phyloP scores from a whole-genome alignment of 2,329 filamentous ascomycete species.

The Diplocarpon mali region DNA sequence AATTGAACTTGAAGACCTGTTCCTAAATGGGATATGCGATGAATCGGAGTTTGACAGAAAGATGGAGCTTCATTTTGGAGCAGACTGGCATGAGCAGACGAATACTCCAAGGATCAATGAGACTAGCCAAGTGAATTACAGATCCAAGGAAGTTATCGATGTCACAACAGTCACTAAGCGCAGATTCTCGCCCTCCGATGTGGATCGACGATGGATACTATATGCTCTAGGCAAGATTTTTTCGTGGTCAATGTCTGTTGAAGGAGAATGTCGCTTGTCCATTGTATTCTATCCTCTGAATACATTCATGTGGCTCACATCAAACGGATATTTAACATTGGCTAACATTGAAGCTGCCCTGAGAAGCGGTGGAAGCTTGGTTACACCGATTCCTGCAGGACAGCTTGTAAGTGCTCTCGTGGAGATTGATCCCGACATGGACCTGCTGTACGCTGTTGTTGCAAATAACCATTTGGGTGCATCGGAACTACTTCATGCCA shows the following conservation, averaged over 20 bases:
- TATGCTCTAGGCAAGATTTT: slow-evolving; percentile 40
- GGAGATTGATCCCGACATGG: slow-evolving; percentile 56
- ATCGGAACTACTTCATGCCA: slow-evolving; percentile 53
- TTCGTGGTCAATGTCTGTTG: slow-evolving; percentile 16
- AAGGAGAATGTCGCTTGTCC: slow-evolving; percentile 22
- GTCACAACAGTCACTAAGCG: slow-evolving; percentile 25
- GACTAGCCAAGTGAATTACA: not conserved
- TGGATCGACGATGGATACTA: slow-evolving; percentile 55
- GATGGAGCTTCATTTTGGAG: slow-evolving; percentile 29
- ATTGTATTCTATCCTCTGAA: slow-evolving; percentile 37
- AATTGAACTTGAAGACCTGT: slow-evolving; percentile 28
- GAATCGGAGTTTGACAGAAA: slow-evolving; percentile 31
- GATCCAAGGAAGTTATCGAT: slow-evolving; percentile 7
- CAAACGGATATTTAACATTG: slow-evolving; percentile 48
- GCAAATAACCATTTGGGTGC: slow-evolving; percentile 54
- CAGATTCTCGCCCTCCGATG: slow-evolving; percentile 37
- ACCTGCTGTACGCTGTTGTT: slow-evolving; percentile 54
- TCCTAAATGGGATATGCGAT: slow-evolving; percentile 24
- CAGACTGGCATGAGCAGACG: slow-evolving; percentile 11
- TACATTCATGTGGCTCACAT: slow-evolving; percentile 46
- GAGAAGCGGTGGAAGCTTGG: slow-evolving; percentile 32
- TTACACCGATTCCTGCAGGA: slow-evolving; percentile 37
- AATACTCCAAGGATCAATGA: slow-evolving; percentile 2
- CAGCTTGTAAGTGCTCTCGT: slow-evolving; percentile 52
- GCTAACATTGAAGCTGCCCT: slow-evolving; percentile 49